A percentile compares a stretch with the other conserved stretches of the same genome.
phyloP scores from a whole-genome alignment of 768 basidiomycete species.

The Psilocybe cyanescens region DNA sequence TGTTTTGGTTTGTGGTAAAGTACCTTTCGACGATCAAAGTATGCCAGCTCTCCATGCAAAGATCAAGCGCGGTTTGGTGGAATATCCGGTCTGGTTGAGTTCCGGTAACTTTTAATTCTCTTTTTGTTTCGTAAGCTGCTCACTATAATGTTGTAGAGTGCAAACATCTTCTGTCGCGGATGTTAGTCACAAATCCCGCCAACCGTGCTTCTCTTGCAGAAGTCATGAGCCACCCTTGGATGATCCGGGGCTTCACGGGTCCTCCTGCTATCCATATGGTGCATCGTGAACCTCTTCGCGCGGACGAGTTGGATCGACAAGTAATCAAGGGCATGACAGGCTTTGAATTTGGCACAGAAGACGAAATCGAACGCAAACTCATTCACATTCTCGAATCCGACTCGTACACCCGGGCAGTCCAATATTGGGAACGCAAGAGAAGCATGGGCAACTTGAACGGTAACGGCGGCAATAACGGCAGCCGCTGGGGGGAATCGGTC shows the following conservation, averaged over 20 bases:
- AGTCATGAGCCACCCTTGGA: slow-evolving; percentile 89
- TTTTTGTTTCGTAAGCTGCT: background rate
- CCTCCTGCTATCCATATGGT: slow-evolving; percentile 86
- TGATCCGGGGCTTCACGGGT: slow-evolving; percentile 83
- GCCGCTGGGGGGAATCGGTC: slow-evolving; percentile 58
- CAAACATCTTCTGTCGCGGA: slow-evolving; percentile 89
- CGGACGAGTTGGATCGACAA: slow-evolving; percentile 85
- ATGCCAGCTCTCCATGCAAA: slow-evolving; percentile 99
- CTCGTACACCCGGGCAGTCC: slow-evolving; percentile 70
- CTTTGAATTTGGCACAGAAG: slow-evolving; percentile 93
- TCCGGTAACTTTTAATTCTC: slow-evolving; percentile 59
- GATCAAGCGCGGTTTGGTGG: slow-evolving; percentile 96
- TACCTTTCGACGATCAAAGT: slow-evolving; percentile 98
- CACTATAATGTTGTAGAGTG: slow-evolving; percentile 66
- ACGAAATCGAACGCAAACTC: slow-evolving; percentile 81
- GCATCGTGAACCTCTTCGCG: slow-evolving; percentile 85
- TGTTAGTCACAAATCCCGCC: slow-evolving; percentile 94
- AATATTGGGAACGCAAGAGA: slow-evolving; percentile 79
- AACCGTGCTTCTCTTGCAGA: slow-evolving; percentile 84
- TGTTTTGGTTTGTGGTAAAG: slow-evolving; percentile 97
- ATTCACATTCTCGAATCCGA: slow-evolving; percentile 78
- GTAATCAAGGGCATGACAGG: slow-evolving; percentile 93
- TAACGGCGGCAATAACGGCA: slow-evolving; percentile 34
- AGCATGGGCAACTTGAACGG: slow-evolving; percentile 37
- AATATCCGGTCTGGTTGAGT: slow-evolving; percentile 97